A percentile compares a stretch with the other conserved stretches of the same genome.
Evolutionary conservation across 257 asterid genomes (phyloP).

Genomic region (Salvia hispanica): DNA sequence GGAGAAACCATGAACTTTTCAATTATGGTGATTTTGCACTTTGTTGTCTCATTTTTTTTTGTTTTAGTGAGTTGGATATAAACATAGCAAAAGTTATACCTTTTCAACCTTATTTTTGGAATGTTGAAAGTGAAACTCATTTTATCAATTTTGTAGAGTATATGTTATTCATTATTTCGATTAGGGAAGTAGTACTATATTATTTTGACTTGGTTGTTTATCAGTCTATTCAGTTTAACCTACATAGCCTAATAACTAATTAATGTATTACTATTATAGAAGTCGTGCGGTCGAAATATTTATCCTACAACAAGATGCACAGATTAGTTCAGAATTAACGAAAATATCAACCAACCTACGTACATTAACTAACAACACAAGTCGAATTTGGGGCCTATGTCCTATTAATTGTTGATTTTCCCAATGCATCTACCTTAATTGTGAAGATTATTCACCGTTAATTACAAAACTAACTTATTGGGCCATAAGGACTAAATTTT

Average conservation of each 20-base stretch:
- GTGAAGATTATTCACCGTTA: background rate
- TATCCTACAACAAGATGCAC: background rate
- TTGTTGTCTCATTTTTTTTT: background rate
- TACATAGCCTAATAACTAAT: background rate
- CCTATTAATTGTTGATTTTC: background rate
- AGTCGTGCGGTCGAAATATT: background rate
- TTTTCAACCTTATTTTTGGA: too few species aligned
- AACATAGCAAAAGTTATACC: too few species aligned
- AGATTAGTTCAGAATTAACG: background rate
- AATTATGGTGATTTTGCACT: background rate
- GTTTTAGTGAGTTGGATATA: background rate
- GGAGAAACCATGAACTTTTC: background rate
- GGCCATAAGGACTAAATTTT: too few species aligned
- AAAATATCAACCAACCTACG: background rate
- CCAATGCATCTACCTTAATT: background rate
- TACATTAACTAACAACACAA: constrained; percentile 21
- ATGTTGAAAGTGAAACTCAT: too few species aligned
- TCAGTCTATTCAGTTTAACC: constrained; percentile 1
- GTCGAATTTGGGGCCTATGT: background rate
- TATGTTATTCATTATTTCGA: too few species aligned
- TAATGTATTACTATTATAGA: background rate
- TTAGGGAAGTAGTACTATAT: too few species aligned
- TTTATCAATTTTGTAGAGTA: too few species aligned
- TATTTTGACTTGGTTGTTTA: background rate
- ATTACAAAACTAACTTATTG: too few species aligned